phyloP scores from a whole-genome alignment of 169 alveolate genomes.

The Eimeria sp. region DNA sequence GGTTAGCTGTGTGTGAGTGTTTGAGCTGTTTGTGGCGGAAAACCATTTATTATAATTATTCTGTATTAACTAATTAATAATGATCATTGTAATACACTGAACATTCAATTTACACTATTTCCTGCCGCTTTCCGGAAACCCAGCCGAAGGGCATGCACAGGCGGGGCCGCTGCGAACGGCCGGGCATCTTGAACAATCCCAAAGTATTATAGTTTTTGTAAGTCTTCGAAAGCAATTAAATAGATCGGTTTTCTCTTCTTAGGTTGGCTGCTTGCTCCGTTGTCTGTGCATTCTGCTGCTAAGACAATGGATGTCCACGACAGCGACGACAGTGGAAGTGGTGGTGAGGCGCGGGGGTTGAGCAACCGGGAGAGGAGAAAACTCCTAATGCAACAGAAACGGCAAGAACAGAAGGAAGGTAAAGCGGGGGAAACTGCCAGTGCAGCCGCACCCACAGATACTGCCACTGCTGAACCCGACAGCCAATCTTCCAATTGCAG shows the following conservation, averaged over 20 bases:
- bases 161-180: constrained; percentile 24
- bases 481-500: not conserved
- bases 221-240: not conserved
- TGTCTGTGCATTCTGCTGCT: not conserved
- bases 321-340: constrained; percentile 54
- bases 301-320: constrained; percentile 4
- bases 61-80: not conserved
- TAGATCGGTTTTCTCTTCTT: not conserved
- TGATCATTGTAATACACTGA: not conserved
- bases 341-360: constrained; percentile 7
- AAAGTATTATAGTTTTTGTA: not conserved
- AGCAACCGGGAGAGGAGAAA: constrained; percentile 25
- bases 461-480: not conserved
- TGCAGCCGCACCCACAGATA: not conserved
- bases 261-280: not conserved
- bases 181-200: not conserved
- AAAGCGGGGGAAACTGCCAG: not conserved
- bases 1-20: not conserved
- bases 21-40: not conserved
- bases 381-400: constrained; percentile 18
- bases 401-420: not conserved
- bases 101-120: not conserved
- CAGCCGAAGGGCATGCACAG: constrained; percentile 28
- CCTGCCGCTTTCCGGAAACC: not conserved
- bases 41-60: not conserved